Base-by-base conservation (phyloP, 2,329 filamentous ascomycete genomes). In the Xylariomycetidae sp. region DNA sequence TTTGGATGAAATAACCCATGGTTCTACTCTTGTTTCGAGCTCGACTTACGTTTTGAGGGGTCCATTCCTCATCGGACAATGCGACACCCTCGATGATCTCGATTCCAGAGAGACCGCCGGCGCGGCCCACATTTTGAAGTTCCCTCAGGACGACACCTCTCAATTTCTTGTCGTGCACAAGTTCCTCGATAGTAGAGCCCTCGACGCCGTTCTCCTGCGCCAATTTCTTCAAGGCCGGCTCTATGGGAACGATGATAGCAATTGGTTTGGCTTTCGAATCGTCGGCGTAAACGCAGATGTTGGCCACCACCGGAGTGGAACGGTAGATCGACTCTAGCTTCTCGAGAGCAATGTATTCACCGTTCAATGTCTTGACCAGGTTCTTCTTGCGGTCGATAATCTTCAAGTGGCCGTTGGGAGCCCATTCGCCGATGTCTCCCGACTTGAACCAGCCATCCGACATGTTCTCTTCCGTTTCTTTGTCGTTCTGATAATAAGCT, bases 311-410 rank as follows among this genome's bases (percentile, higher is more conserved):
- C 12, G 55, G 47, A 5, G 66, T 58, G 16, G 72, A 66, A 15
- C 72, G 69, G 58, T 73, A 73, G 39, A 72, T 57, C 13, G 69
- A 70, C 56, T 74, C 70, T 36, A 74, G 66, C 62, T 83, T 89
- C 70, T 89, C 84, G 9, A 89, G 70, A 3, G 84, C 85, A 58
- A 89, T 88, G 63, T 89, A 89, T 65, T 89, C 84, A 53, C 84
- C 84, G 49, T 85, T 83, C 36, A 83, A 70, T 3, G 83, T 88
- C 77, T 89, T 89, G 64, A 88, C 81, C 46, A 92, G 63, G 63
- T 90, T 90, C 78, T 90, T 90, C 79, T 89, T 89, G 56, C 85
- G 82, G 62, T 90, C 85, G 52, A 90, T 87, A 58, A 90, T 80
- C 45, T 72, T 75, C 38, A 90, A 66, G 51, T 88, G 80, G 33